Evolutionary conservation across 495 filamentous ascomycete genomes (phyloP), one percentile per base, ranked within the genome.

Genomic region (Amniculicola lignicola): DNA sequence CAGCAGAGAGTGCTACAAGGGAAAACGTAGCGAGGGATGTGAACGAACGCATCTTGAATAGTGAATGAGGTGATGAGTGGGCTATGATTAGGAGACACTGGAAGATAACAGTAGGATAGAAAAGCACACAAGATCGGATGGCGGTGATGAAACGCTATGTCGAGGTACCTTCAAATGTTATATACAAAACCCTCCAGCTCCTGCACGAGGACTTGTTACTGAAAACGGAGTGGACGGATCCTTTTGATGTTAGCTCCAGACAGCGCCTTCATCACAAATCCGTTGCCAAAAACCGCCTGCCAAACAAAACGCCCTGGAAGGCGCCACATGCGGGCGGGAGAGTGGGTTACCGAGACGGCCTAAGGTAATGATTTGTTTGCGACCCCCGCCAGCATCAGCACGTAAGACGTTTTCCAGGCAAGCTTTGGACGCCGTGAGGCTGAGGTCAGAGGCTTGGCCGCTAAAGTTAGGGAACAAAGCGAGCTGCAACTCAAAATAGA

Each of bases 11-110:
- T 15, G 51, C 36, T 19, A 44, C 50, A 2, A 41, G 33, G 25
- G 44, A n/a, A 45, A 49, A 16, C 16, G 59, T 35, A 6, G 51
- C 38, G 31, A 61, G 22, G 6, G 59, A 44, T 21, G 54, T 9
- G 14, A 57, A 18, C 27, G 59, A 57, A 29, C 40, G 38, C 59
- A 62, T 62, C 4, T n/a, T 57, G 38, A 51, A 19, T 16, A 27
- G 4, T 14, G 27, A 36, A 40, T 11, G 9, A 11, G 29, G 31
- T 15, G 44, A 48, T 2, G 5, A 15, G 9, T 21, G 28, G 31
- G 36, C 36, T 48, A 48, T 27, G 15, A 48, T 33, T 10, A 10
- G 6, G 18, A 16, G 7, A 40, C 18, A 40, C 6, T 40, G 9
- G 37, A 18, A 40, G 16, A 18, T 6, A 18, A 18, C 6, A 11